Percentiles rank a stretch among this genome's conserved stretches.
These are phyloP conservation scores for Phytophthora rubi DNA, from an alignment of 352 stramenopile genomes.

Conservation along the genomic window DNA sequence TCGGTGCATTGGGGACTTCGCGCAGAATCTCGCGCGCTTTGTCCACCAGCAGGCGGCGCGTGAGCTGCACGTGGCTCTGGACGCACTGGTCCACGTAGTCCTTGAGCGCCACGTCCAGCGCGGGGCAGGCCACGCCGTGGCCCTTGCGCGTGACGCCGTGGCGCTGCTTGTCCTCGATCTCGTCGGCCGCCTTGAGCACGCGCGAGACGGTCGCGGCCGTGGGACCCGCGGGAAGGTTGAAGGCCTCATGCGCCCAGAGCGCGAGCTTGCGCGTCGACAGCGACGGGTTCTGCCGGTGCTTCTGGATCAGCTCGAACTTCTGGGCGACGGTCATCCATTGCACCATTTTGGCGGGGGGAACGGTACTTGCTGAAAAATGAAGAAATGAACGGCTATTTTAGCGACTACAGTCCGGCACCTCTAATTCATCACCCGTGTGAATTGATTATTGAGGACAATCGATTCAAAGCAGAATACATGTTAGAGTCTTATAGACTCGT, in stretches of 20 bases:
- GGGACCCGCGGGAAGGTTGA: conserved; percentile 31
- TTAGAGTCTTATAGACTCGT: no score
- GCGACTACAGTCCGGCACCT: no score
- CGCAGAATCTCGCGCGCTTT: conserved; percentile 32
- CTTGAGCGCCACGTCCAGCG: conserved; percentile 30
- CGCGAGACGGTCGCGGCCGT: conserved; percentile 33
- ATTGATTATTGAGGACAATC: no score
- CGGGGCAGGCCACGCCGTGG: conserved; percentile 32
- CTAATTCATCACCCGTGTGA: no score
- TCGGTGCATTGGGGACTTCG: conserved; percentile 28
- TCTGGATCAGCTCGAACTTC: conserved; percentile 44
- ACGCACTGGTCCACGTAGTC: conserved; percentile 29
- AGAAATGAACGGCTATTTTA: background rate
- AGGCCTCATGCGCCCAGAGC: conserved; percentile 34
- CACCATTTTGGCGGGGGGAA: conserved; percentile 34
- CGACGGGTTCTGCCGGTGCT: conserved; percentile 34
- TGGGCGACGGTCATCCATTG: conserved; percentile 43
- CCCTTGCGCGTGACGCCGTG: conserved; percentile 35
- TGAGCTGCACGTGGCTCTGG: conserved; percentile 28
- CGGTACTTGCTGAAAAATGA: conserved; percentile 9
- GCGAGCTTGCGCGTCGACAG: conserved; percentile 33
- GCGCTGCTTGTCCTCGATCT: conserved; percentile 40
- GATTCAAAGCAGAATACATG: no score
- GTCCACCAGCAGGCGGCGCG: conserved; percentile 26
- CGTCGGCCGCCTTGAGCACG: conserved; percentile 32